phyloP scores from a whole-genome alignment of 225 moss, liverwort and hornwort genomes.

The Takakia lepidozioides region DNA sequence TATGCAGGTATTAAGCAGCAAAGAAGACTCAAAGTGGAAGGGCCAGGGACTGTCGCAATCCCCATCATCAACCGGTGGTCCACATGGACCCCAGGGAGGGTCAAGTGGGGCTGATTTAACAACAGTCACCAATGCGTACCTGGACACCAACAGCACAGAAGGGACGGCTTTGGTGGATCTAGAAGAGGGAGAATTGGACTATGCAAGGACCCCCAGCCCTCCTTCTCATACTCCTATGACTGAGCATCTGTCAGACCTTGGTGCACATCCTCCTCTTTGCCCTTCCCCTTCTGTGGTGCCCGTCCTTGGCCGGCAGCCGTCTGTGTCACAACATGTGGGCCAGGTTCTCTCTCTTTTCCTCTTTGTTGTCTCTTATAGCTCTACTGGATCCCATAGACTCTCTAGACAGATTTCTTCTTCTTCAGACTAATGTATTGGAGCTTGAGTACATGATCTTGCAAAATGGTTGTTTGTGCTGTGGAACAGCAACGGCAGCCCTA shows the following conservation, averaged over 20 bases:
- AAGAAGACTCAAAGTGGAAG: slow-evolving; percentile 79
- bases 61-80: slow-evolving; percentile 31
- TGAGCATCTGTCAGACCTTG: slow-evolving; percentile 51
- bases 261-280: slow-evolving; percentile 38
- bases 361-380: no score
- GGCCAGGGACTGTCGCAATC: slow-evolving; percentile 38
- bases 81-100: slow-evolving; percentile 19
- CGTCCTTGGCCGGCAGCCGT: slow-evolving; percentile 74
- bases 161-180: slow-evolving; percentile 54
- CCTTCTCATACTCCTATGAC: slow-evolving; percentile 44
- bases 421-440: no score
- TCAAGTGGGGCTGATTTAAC: slow-evolving; percentile 22
- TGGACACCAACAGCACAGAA: slow-evolving; percentile 19
- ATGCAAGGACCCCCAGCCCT: slow-evolving; percentile 94
- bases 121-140: slow-evolving; percentile 26
- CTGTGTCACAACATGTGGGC: slow-evolving; percentile 57
- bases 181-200: slow-evolving; percentile 94
- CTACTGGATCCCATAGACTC: no score
- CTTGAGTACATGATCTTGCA: no score
- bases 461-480: no score
- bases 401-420: no score
- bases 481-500: no score
- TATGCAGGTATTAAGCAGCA: slow-evolving; percentile 68
- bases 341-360: slow-evolving; percentile 56
- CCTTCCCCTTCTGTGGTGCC: slow-evolving; percentile 51